Evolutionary conservation across 345 rosid species (phyloP), one percentile per base, ranked within the genome.

Genomic region (Euphorbia lathyris): DNA sequence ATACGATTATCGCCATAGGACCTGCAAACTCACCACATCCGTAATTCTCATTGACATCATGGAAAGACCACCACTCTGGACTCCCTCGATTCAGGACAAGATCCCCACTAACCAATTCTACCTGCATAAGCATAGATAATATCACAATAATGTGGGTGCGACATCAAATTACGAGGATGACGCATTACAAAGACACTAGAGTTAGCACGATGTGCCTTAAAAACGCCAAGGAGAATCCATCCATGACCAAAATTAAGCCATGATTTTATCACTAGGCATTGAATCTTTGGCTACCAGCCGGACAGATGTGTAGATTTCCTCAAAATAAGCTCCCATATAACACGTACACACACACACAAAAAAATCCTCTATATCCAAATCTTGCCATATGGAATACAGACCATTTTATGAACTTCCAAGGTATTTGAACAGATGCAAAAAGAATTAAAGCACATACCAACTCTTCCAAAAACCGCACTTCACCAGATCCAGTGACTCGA

Each of bases 11-110:
- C 22, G 84, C 86, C 78, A 73, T 83, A 48, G 83, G 86, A 48
- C 86, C 86, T 11, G 78, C 71, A 71, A 77, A 67, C 42, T 60
- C 62, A 4, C 82, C 80, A 30, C 83, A 83, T 63, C 72, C 78
- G 30, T 22, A 57, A 1, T 75, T 75, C 12, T 72, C 52, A 50
- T 76, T 67, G 7, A 53, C 75, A 43, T 77, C 86, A 50, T 80
- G 86, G 72, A 83, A 83, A 25, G 84, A 83, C 86, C 83, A 83
- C 86, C 86, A 83, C 60, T 71, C 77, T 22, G 80, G 74, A 66
- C 70, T 67, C 51, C 77, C 83, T 36, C 69, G 80, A 58, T 83
- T 83, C 9, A 80, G 74, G 71, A 83, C 82, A 20, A 83, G 82
- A 66, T 83, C 80, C 57, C 78, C 86, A 29, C 80, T 80, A 29